A percentile compares a stretch with the other conserved stretches of the same genome.
These are phyloP conservation scores for Talaromyces sp. DNA, from an alignment of 2,329 filamentous ascomycete species.

Conservation along the genomic window DNA sequence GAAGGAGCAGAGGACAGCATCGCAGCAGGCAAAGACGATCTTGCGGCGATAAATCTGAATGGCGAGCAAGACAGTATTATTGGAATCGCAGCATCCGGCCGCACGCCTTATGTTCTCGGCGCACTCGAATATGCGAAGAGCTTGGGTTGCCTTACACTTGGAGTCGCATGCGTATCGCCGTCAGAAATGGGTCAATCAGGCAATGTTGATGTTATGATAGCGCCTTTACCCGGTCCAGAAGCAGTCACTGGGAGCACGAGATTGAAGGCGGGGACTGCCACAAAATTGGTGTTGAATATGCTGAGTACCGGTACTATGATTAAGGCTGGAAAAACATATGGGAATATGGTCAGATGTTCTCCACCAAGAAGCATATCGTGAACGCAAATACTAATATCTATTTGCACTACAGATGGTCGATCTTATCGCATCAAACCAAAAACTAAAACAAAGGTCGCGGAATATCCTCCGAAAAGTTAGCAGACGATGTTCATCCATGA, in stretches of 20 bases:
- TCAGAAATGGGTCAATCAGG: constrained; percentile 31
- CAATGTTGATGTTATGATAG: constrained; percentile 34
- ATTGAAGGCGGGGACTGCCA: constrained; percentile 47
- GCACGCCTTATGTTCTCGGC: constrained; percentile 44
- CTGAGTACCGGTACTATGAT: constrained; percentile 45
- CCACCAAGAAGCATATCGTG: not conserved
- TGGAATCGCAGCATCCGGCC: constrained; percentile 44
- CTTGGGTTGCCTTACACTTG: constrained; percentile 38
- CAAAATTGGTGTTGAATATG: constrained; percentile 47
- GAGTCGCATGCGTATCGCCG: constrained; percentile 38
- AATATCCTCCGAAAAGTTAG: constrained; percentile 33
- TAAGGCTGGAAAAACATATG: constrained; percentile 42
- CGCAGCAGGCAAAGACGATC: constrained; percentile 29
- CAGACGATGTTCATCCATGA: constrained; percentile 19
- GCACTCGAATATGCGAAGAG: constrained; percentile 36
- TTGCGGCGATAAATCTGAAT: constrained; percentile 30
- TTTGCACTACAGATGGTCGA: constrained; percentile 32
- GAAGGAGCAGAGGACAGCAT: constrained; percentile 44
- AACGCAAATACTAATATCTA: not conserved
- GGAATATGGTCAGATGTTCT: constrained; percentile 35
- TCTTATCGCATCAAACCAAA: constrained; percentile 39
- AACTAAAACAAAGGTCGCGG: constrained; percentile 35
- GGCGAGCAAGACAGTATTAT: constrained; percentile 38
- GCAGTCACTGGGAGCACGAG: constrained; percentile 47
- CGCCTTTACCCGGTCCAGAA: constrained; percentile 42